A percentile compares a stretch with the other conserved stretches of the same genome.
Evolutionary conservation across 2,329 filamentous ascomycete genomes (phyloP).

Genomic region (Clarireedia paspali): DNA sequence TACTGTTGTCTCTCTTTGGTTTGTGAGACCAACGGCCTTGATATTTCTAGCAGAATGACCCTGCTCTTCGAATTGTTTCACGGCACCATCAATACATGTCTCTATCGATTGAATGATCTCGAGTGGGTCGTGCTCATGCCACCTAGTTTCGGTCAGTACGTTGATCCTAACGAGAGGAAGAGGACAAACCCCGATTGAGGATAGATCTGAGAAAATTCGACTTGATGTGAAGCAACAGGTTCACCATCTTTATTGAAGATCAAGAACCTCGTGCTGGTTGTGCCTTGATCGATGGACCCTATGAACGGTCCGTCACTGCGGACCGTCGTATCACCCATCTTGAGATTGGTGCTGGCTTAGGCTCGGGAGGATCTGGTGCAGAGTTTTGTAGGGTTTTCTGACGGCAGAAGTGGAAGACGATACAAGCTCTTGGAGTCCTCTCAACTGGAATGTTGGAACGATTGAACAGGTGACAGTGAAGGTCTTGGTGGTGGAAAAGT

Average conservation of each 20-base stretch:
- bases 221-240: slow-evolving; percentile 64
- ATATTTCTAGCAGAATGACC: slow-evolving; percentile 64
- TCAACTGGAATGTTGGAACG: not conserved
- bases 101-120: slow-evolving; percentile 71
- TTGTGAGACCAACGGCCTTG: slow-evolving; percentile 70
- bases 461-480: not conserved
- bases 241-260: slow-evolving; percentile 67
- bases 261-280: slow-evolving; percentile 69
- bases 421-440: not conserved
- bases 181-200: slow-evolving; percentile 62
- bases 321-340: slow-evolving; percentile 8
- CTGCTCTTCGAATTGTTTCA: slow-evolving; percentile 59
- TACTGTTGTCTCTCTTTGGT: slow-evolving; percentile 80
- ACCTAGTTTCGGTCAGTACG: slow-evolving; percentile 42
- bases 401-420: not conserved
- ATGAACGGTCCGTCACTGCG: slow-evolving; percentile 42
- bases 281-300: slow-evolving; percentile 74
- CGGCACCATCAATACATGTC: slow-evolving; percentile 70
- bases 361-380: not conserved
- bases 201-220: slow-evolving; percentile 69
- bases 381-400: slow-evolving; percentile 1
- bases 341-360: not conserved
- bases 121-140: slow-evolving; percentile 82
- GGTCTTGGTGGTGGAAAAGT: no score
- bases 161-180: not conserved